These are phyloP conservation scores for Penicillium lagena DNA, from an alignment of 495 filamentous ascomycete genomes.

Conservation along the genomic window DNA sequence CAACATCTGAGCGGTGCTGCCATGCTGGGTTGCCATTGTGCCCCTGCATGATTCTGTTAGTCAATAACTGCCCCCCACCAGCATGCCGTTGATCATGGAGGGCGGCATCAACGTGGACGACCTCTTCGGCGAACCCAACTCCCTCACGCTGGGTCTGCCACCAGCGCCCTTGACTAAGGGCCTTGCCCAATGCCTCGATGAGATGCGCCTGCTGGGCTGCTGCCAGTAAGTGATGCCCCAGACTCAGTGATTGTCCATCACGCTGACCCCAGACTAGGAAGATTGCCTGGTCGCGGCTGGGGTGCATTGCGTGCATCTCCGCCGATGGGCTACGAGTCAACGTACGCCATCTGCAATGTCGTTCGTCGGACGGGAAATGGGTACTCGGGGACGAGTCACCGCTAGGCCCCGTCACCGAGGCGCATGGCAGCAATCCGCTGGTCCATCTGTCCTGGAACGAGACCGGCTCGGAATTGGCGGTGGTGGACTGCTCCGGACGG, in stretches of 20 bases:
- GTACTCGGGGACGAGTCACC: constrained; percentile 58
- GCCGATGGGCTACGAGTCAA: constrained; percentile 61
- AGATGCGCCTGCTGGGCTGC: constrained; percentile 71
- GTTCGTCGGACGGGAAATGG: constrained; percentile 68
- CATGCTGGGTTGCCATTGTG: constrained; percentile 5
- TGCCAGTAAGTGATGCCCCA: constrained; percentile 61
- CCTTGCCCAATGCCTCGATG: constrained; percentile 67
- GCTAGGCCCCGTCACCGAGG: constrained; percentile 33
- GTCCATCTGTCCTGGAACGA: constrained; percentile 79
- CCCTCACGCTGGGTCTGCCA: constrained; percentile 44
- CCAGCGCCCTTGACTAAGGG: constrained; percentile 55
- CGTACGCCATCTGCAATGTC: constrained; percentile 64
- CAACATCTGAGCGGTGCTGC: neutral
- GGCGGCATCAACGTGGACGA: constrained; percentile 64
- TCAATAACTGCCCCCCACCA: neutral
- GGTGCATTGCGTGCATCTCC: constrained; percentile 78
- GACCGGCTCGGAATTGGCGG: constrained; percentile 64
- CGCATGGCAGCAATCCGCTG: constrained; percentile 46
- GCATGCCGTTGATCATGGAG: constrained; percentile 56
- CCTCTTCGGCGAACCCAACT: constrained; percentile 66
- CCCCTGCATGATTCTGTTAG: neutral
- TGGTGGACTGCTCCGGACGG: constrained; percentile 67
- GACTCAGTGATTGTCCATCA: neutral
- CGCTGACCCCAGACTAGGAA: constrained; percentile 40
- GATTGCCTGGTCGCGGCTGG: constrained; percentile 84